A percentile compares a stretch with the other conserved stretches of the same genome.
These are phyloP conservation scores for Poa annua DNA, from an alignment of 176 grass and related monocot genomes.

Conservation along the genomic window DNA sequence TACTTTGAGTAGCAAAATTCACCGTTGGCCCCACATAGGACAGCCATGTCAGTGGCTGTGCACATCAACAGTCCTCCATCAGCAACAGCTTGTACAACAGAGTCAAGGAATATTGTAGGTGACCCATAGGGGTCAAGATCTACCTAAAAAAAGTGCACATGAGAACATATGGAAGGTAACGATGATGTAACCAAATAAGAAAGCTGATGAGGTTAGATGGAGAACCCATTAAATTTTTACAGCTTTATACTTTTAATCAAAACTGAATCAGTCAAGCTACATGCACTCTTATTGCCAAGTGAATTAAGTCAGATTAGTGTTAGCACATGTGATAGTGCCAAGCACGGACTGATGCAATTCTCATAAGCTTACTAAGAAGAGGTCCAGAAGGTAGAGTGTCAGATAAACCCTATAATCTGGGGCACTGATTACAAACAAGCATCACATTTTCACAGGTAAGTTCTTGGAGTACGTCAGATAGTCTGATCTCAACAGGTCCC, in stretches of 20 bases:
- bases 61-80: constrained; percentile 96
- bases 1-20: constrained; percentile 98
- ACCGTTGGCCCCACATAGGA: constrained; percentile 85
- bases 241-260: background rate
- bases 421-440: background rate
- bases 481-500: background rate
- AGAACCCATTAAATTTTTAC: background rate
- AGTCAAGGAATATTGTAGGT: constrained; percentile 92
- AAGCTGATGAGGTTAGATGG: background rate
- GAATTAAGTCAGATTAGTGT: background rate
- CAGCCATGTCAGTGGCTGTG: constrained; percentile 96
- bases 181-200: background rate
- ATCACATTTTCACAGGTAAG: background rate
- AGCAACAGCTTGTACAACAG: constrained; percentile 83
- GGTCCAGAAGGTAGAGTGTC: background rate
- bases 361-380: constrained; percentile 1
- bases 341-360: background rate
- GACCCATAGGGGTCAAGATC: constrained; percentile 98
- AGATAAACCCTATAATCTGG: background rate
- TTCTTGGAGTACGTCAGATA: background rate
- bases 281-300: background rate
- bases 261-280: background rate
- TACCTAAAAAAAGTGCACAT: constrained; percentile 51
- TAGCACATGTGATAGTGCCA: constrained; percentile 15
- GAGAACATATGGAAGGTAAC: constrained; percentile 1